Base-by-base conservation (phyloP, 768 basidiomycete genomes). In the Boletus subparvulus region DNA sequence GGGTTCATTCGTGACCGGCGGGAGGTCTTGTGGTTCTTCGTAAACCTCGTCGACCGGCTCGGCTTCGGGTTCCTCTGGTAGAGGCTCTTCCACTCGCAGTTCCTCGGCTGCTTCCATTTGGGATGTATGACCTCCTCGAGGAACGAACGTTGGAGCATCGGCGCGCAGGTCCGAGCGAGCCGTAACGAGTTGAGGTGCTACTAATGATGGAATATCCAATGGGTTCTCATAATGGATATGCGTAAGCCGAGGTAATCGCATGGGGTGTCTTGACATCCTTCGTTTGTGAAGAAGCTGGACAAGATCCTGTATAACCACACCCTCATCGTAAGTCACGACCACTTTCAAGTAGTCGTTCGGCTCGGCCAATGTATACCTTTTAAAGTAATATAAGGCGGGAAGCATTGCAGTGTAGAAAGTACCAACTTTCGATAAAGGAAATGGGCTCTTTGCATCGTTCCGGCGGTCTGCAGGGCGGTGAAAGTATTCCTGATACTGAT, bases 131-230 rank as follows among this genome's bases (percentile, higher is more conserved):
- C 0, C 50, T 9, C 14, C 42, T 8, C 55, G 43, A 17, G 66
- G 65, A 4, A 65, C 46, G 43, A 61, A 66, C 6, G 59, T 43
- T 9, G 59, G 59, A 12, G 61, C 63, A 5, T 61, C 62, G 10
- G 47, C 48, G 19, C 58, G 50, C 11, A 65, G 52, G 8, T 60
- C 28, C 3, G 59, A 61, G 9, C 53, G 61, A 35, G 62, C 62
- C 16, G 42, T 28, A 3, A 59, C 57, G 12, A 60, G 47, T 8
- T 54, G 59, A 14, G 64, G 43, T 11, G 61, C 59, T 8, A 78
- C 50, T 21, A 77, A 50, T 13, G 45, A 44, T 0, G 69, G 71
- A 13, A 78, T 66, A 6, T 76, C 72, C 3, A 63, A 68, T 4
- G 63, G 53, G 3, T 61, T 53, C 16, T 60, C 47, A 62, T 66